Percentiles rank a stretch among this genome's conserved stretches.
Evolutionary conservation across 192 early-diverging fungal species (phyloP).

Genomic region (Backusella mclennaniae): DNA sequence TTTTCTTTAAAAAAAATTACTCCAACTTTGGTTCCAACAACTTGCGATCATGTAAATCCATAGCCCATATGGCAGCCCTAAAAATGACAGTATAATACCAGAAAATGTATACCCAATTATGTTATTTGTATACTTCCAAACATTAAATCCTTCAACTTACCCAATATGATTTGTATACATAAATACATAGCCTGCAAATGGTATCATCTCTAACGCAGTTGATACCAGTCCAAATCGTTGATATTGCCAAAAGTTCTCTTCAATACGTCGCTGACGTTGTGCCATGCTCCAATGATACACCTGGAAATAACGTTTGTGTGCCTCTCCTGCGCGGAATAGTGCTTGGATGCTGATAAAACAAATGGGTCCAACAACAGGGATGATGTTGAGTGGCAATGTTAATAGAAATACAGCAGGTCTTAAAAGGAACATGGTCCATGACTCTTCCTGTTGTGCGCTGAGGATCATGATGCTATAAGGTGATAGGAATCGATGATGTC

Average conservation of each 20-base stretch:
- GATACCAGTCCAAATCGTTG: slow-evolving; percentile 46
- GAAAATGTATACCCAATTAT: background rate
- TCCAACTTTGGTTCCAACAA: background rate
- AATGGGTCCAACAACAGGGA: slow-evolving; percentile 40
- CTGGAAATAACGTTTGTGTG: slow-evolving; percentile 45
- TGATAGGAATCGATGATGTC: background rate
- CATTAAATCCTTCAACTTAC: slow-evolving; percentile 25
- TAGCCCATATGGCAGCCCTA: slow-evolving; percentile 10
- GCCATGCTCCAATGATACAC: slow-evolving; percentile 35
- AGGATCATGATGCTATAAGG: slow-evolving; percentile 11
- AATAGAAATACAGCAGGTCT: slow-evolving; percentile 33
- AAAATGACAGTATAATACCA: background rate
- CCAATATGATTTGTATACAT: slow-evolving; percentile 50
- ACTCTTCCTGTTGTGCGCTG: background rate
- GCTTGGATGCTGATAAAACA: slow-evolving; percentile 44
- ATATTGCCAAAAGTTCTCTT: slow-evolving; percentile 32
- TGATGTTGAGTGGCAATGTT: slow-evolving; percentile 42
- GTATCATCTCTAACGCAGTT: slow-evolving; percentile 44
- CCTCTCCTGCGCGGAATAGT: slow-evolving; percentile 32
- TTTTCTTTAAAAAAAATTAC: background rate
- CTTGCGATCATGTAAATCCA: slow-evolving; percentile 15
- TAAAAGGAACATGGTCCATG: background rate
- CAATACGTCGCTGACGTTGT: slow-evolving; percentile 39
- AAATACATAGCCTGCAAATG: slow-evolving; percentile 46
- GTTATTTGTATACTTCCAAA: background rate